Evolutionary conservation across 2,329 filamentous ascomycete genomes (phyloP).

Genomic region (Neurospora crassa): DNA sequence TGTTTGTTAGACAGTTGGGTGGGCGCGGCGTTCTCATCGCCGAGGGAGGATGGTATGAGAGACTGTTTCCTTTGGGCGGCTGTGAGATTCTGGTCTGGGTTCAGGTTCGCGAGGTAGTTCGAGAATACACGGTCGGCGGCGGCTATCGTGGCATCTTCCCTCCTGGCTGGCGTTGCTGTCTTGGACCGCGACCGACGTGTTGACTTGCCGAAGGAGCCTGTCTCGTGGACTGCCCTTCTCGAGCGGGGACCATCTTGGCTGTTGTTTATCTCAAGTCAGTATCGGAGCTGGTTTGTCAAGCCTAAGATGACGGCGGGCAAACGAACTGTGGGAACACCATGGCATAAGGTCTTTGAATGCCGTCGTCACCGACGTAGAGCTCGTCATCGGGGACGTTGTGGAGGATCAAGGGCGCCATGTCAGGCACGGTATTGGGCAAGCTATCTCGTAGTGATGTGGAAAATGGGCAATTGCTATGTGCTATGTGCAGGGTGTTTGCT

Average conservation of each 20-base stretch:
- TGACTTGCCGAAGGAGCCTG: conserved; percentile 59
- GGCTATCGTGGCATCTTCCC: conserved; percentile 50
- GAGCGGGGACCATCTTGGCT: conserved; percentile 47
- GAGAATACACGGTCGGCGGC: conserved; percentile 54
- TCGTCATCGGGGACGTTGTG: conserved; percentile 62
- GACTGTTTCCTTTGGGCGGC: conserved; percentile 19
- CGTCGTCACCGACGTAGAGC: conserved; percentile 56
- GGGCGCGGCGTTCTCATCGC: conserved; percentile 27
- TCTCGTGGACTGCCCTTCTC: conserved; percentile 46
- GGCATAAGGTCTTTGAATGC: conserved; percentile 54
- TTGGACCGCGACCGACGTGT: conserved; percentile 52
- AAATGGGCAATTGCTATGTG: conserved; percentile 1
- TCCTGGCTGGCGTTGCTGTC: conserved; percentile 47
- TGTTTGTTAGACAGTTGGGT: conserved; percentile 25
- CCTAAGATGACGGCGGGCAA: background rate
- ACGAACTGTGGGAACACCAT: conserved; percentile 53
- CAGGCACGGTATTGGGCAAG: conserved; percentile 3
- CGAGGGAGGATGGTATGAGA: conserved; percentile 10
- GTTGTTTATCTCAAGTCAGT: conserved; percentile 12
- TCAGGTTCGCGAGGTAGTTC: conserved; percentile 44
- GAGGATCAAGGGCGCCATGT: conserved; percentile 56
- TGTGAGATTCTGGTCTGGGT: conserved; percentile 20
- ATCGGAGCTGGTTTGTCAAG: background rate
- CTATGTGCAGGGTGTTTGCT: background rate
- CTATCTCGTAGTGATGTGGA: background rate